phyloP scores from a whole-genome alignment of 345 rosid genomes.

The Linum tenue region DNA sequence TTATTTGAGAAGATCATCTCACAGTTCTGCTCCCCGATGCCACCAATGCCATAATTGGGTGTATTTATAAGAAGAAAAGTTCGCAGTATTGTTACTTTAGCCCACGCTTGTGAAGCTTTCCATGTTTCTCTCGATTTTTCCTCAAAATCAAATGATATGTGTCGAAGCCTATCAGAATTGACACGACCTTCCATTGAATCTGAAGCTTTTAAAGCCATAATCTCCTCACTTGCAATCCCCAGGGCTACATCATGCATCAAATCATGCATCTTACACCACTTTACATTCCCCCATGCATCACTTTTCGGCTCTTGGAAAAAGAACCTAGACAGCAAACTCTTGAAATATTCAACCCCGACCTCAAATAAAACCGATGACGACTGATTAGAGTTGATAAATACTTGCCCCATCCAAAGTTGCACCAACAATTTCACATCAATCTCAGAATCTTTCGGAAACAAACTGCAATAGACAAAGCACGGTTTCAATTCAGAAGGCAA shows the following conservation, averaged over 20 bases:
- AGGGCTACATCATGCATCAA: constrained; percentile 9
- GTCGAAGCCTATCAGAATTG: too few relatives aligned
- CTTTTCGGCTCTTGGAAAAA: not conserved
- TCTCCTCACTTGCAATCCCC: not conserved
- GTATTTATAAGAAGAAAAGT: too few relatives aligned
- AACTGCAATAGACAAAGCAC: constrained; percentile 8
- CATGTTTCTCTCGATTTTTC: too few relatives aligned
- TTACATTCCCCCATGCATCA: constrained; percentile 3
- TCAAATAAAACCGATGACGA: not conserved
- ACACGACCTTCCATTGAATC: too few relatives aligned
- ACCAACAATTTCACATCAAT: not conserved
- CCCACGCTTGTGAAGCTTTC: too few relatives aligned
- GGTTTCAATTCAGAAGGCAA: constrained; percentile 1
- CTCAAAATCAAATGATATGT: too few relatives aligned
- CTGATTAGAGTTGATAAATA: not conserved
- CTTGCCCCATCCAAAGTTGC: not conserved
- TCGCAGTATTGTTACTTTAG: too few relatives aligned
- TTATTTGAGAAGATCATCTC: too few relatives aligned
- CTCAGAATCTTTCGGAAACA: constrained; percentile 2
- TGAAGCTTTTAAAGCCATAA: too few relatives aligned
- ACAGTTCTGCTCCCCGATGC: too few relatives aligned
- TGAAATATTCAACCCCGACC: constrained; percentile 2
- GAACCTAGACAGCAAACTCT: not conserved
- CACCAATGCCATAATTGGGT: too few relatives aligned
- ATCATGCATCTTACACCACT: constrained; percentile 6